Base-by-base conservation (phyloP, 139 green algal species). In the Coccomyxa sp. region DNA sequence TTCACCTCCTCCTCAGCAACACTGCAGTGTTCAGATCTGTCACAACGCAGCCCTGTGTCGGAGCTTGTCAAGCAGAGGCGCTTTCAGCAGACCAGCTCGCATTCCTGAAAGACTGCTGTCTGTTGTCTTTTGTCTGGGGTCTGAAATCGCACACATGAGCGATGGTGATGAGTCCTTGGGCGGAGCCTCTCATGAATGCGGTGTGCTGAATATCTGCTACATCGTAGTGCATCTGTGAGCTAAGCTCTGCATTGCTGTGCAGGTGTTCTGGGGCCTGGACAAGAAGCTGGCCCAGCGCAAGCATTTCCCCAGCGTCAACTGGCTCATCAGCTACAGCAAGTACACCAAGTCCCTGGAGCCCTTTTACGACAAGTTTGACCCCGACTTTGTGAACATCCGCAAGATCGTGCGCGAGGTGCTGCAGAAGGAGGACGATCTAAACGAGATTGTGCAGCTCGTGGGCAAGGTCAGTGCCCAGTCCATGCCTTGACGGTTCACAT, bases 241-340 rank as follows among this genome's bases (percentile, higher is more conserved):
- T 31, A 2, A 37, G 6, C 6, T 73, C 3, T 76, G 6, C 55
- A 34, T 76, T 39, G 22, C 50, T 22, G 27, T 64, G 50, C 87
- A 97, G 93, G 96, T 99, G 81, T 99, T 99, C 85, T 99, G 96
- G 96, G 96, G 96, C n/a, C 81, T 99, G 84, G 96, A 99, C 90
- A 99, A 99, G 92, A 99, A 99, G 93, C 93, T 99, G 71, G 96
- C 96, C 5, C 96, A 99, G 89, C 91, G 96, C 80, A 99, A 99
- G 91, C 96, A 99, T 87, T 99, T 99, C 86, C 96, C 96, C 16
- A 96, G 91, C 2, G 96, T 99, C 81, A 99, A 99, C 90, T 99
- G 96, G 96, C 91, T 99, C 79, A 98, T 99, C 84, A 97, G 92
- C 33, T 99, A 99, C 88, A 95, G 87, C 78, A 99, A 99, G 87